These are phyloP conservation scores for Phoma sp. DNA, from an alignment of 2,329 filamentous ascomycete genomes.

Conservation along the genomic window DNA sequence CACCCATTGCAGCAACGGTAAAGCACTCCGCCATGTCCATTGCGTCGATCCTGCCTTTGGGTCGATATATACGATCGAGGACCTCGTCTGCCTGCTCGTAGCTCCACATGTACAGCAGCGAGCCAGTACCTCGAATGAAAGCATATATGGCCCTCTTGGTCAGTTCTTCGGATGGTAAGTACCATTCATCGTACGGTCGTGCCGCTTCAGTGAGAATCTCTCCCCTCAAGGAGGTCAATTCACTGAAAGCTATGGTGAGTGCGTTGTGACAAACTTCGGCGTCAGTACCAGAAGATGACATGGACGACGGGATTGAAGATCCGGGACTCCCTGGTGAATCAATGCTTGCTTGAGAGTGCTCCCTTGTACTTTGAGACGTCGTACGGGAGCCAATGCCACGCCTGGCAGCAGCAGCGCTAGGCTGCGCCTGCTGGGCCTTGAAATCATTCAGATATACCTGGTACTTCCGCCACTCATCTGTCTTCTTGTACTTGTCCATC, in stretches of 20 bases:
- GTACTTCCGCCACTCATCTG: conserved; percentile 45
- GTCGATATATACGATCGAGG: conserved; percentile 44
- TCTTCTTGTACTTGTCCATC: conserved; percentile 50
- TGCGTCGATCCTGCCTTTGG: conserved; percentile 31
- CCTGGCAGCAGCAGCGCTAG: conserved; percentile 17
- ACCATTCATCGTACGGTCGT: conserved; percentile 32
- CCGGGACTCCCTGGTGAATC: conserved; percentile 38
- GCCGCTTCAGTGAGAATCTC: conserved; percentile 36
- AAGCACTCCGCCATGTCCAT: conserved; percentile 47
- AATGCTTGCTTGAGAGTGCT: conserved; percentile 35
- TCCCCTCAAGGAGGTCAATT: conserved; percentile 39
- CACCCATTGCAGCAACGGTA: conserved; percentile 45
- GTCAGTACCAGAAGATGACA: conserved; percentile 23
- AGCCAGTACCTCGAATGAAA: conserved; percentile 44
- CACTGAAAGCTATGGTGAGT: conserved; percentile 44
- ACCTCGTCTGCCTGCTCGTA: conserved; percentile 40
- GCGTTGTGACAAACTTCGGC: conserved; percentile 44
- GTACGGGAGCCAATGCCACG: conserved; percentile 30
- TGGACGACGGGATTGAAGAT: conserved; percentile 26
- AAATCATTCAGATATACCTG: conserved; percentile 46
- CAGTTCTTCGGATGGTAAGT: conserved; percentile 40
- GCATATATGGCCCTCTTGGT: conserved; percentile 41
- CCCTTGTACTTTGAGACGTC: conserved; percentile 31
- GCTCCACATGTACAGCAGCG: conserved; percentile 46
- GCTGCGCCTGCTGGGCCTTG: conserved; percentile 35